Conservation (phyloP, 2,329 filamentous ascomycete genomes). For the Sporothrix brunneoviolacea region DNA sequence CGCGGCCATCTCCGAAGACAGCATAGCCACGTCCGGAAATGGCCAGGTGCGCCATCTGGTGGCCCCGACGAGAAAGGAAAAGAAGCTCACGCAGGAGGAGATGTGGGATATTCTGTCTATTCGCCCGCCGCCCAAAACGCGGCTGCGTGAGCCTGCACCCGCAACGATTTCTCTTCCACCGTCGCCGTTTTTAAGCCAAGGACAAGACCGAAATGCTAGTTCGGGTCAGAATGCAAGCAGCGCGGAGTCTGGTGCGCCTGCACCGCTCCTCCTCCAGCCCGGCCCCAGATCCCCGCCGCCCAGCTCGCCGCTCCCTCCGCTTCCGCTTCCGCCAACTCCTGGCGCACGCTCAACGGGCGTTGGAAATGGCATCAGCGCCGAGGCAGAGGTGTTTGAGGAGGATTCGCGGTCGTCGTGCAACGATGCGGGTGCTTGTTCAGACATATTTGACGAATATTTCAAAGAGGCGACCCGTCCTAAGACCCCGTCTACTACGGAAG, state of each 20-base stretch:
- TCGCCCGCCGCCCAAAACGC: conserved; percentile 5
- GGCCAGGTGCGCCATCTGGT: background rate
- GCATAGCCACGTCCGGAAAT: background rate
- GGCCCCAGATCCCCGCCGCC: conserved; percentile 12
- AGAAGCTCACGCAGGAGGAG: conserved; percentile 10
- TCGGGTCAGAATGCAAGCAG: background rate
- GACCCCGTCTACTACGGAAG: background rate
- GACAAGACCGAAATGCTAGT: no score
- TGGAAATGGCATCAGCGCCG: background rate
- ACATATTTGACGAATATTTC: background rate
- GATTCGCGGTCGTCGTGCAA: background rate
- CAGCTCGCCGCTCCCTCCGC: conserved; percentile 10
- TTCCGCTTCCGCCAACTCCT: conserved; percentile 7
- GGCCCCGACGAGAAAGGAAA: background rate
- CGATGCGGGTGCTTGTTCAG: background rate
- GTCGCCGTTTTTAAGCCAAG: no score
- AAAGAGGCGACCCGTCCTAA: background rate
- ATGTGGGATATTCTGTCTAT: conserved; percentile 13
- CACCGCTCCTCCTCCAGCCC: background rate
- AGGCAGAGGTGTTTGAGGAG: background rate
- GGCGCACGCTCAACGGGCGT: background rate
- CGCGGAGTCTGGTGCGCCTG: background rate
- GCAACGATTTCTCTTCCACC: background rate
- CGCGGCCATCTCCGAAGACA: conserved; percentile 3
- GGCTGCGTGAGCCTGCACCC: background rate